Percentiles rank a stretch among this genome's conserved stretches.
Evolutionary conservation across 1,139 yeast genomes (phyloP).

Genomic region (Arxiozyma slooffiae): DNA sequence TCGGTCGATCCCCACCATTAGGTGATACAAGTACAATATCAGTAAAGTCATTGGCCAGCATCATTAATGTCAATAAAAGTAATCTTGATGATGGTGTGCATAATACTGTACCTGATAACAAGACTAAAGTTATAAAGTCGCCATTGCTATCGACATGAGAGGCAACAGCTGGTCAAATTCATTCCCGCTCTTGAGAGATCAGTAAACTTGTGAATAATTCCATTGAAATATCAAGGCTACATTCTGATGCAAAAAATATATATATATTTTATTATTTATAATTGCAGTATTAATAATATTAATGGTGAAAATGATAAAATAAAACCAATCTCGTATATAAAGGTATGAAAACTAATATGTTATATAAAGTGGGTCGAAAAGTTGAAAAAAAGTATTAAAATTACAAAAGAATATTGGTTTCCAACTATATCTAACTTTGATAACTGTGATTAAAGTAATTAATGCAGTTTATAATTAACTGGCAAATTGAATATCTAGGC

Average conservation of each 20-base stretch:
- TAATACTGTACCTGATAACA: background rate
- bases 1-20: slow-evolving; percentile 4
- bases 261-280: background rate
- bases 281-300: background rate
- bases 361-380: slow-evolving; percentile 11
- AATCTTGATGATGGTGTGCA: background rate
- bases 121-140: slow-evolving; percentile 1
- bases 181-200: background rate
- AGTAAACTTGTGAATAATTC: background rate
- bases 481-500: slow-evolving; percentile 63
- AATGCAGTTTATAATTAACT: slow-evolving; percentile 71
- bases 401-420: slow-evolving; percentile 54
- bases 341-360: background rate
- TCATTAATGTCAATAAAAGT: background rate
- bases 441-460: slow-evolving; percentile 65
- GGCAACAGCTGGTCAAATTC: background rate
- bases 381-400: slow-evolving; percentile 5
- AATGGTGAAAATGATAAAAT: background rate
- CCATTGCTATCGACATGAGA: slow-evolving; percentile 1
- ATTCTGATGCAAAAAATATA: background rate
- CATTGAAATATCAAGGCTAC: background rate
- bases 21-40: slow-evolving; percentile 4
- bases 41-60: background rate
- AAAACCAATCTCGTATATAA: background rate
- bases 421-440: slow-evolving; percentile 64